Evolutionary conservation across 768 basidiomycete genomes (phyloP), one percentile per base, ranked within the genome.

Genomic region (Termitomyces sp.): DNA sequence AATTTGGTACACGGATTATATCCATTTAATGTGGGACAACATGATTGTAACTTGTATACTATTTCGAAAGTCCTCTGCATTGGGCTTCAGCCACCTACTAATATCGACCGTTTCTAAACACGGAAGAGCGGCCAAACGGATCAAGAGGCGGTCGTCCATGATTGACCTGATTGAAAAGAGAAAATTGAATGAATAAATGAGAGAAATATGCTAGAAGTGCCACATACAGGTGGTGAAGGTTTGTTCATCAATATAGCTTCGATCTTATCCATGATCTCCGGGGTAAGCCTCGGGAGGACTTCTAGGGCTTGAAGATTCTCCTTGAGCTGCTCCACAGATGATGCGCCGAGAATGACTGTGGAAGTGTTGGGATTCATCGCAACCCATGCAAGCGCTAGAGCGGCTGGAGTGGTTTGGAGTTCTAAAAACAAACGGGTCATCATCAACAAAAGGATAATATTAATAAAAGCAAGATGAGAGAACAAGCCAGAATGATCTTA

Each of bases 321-420:
- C 39, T 58, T 58, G 40, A 91, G 67, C 66, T 91, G 89, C 58
- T 85, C 78, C 0, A 82, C 79, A 62, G 76, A 83, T 10, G 84
- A 78, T 1, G 84, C 88, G 10, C 88, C 88, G 51, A 89, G 80
- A 63, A 90, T 88, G 57, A 88, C 80, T 1, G 83, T 86, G 54
- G 78, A 81, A 1, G 84, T 87, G 68, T 87, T 86, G n/a, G 86
- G 81, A 69, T 89, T 87, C 64, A 73, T 79, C 16, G 86, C 82
- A 5, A 87, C 76, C 90, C 91, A 94, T 10, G 91, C 91, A 47
- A 94, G 81, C 1, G 93, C 88, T 32, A 95, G 81, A 13, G 83
- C 81, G 20, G 81, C 72, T 40, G 78, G 68, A 76, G 82, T 63
- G 79, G 81, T 68, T 74, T 81, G 62, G 5, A 74, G 67, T 62